Conservation (phyloP, 139 green algal genomes). For the Chlamydomonas sp. region DNA sequence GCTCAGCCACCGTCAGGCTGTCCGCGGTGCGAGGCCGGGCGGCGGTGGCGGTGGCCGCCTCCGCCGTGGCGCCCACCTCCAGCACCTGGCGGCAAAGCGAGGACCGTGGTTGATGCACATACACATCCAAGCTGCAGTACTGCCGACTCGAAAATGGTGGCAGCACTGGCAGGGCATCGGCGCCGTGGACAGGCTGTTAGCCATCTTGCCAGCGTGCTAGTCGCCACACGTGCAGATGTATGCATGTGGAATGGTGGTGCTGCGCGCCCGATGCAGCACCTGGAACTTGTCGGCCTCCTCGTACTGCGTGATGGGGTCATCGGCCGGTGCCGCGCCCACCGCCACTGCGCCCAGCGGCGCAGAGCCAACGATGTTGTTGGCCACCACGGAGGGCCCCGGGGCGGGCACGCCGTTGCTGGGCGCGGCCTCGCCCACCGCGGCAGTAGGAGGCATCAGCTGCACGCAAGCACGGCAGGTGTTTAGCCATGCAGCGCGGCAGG, state of each 20-base stretch:
- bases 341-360: slow-evolving; percentile 7
- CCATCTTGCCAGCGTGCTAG: too few species aligned
- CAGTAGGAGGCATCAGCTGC: too few species aligned
- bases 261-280: background rate
- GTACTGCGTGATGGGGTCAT: slow-evolving; percentile 12
- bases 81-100: background rate
- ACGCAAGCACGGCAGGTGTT: too few species aligned
- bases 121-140: background rate
- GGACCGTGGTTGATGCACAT: background rate
- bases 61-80: background rate
- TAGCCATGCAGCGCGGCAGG: too few species aligned
- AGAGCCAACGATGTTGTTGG: slow-evolving; percentile 42
- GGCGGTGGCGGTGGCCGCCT: background rate
- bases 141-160: too few species aligned
- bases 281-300: slow-evolving; percentile 38
- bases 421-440: too few species aligned
- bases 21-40: background rate
- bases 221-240: too few species aligned
- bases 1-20: slow-evolving; percentile 26
- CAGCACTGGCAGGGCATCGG: too few species aligned
- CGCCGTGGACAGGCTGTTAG: too few species aligned
- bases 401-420: background rate
- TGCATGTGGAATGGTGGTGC: background rate
- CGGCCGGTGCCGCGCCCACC: background rate
- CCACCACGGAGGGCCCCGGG: background rate